Base-by-base conservation (phyloP, 352 stramenopile genomes). In the Globisporangium canariense region DNA sequence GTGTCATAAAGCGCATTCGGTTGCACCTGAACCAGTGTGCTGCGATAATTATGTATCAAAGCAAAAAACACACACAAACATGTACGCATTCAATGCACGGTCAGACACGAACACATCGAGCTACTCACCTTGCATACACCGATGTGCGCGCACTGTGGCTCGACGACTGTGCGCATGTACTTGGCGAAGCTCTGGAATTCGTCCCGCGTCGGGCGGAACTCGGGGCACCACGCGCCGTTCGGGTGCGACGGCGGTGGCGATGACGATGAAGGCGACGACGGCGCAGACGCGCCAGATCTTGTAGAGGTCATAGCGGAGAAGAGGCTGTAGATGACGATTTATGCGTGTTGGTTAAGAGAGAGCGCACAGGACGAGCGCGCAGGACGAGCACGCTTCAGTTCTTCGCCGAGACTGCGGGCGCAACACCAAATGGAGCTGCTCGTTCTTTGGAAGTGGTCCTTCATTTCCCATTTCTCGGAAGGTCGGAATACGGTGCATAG, bases 101-200 rank as follows among this genome's bases (percentile, higher is more conserved):
- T 25, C 32, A 55, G 22, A 38, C 50, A 38, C 49, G n/a, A 8
- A 28, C 10, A 25, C 3, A 10, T 41, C 4, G 4, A 2, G 10
- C n/a, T 16, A 20, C 43, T 54, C 56, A 98, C 86, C 81, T 97
- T 98, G 76, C 93, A 97, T 22, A 97, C 84, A 62, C 91, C 89
- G 38, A 96, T 82, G 60, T 70, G 67, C 34, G 79, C 73, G 49
- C 79, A 94, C 61, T 92, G 75, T 16, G 79, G 85, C 68, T 95
- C 84, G 22, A 97, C 80, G 18, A 96, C 82, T 20, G 77, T 83
- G 53, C 85, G 83, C 41, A 97, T 85, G 69, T 97, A 97, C 14
- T 71, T 78, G 22, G 81, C 69, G 63, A 97, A 97, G 28, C 74
- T 86, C 60, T 79, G 64, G 70, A 98, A 97, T 65, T 98, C 90